phyloP scores from a whole-genome alignment of 1,284 basidiomycete genomes.

The Bjerkandera adusta region DNA sequence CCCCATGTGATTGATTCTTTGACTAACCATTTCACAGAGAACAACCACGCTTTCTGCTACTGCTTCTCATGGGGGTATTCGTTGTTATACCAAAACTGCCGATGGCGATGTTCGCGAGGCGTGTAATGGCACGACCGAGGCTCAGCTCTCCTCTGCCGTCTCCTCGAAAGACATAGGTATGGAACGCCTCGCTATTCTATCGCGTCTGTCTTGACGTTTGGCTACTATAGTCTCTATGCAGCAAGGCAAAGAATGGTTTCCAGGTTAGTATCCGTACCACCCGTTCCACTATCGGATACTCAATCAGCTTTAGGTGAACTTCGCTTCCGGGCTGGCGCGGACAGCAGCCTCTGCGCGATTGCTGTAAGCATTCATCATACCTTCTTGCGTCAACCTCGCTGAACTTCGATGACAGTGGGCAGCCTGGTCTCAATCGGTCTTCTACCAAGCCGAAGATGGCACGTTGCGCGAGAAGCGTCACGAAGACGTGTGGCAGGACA shows the following conservation, averaged over 20 bases:
- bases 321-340: slow-evolving; percentile 4
- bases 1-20: no score
- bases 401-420: slow-evolving; percentile 6
- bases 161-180: not conserved
- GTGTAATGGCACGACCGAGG: slow-evolving; percentile 6
- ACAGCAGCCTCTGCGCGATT: slow-evolving; percentile 9
- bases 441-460: slow-evolving; percentile 9
- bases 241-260: not conserved
- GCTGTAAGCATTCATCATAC: slow-evolving; percentile 1
- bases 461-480: slow-evolving; percentile 4
- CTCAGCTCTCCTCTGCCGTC: not conserved
- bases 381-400: not conserved
- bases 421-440: slow-evolving; percentile 4
- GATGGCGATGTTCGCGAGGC: slow-evolving; percentile 13
- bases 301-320: slow-evolving; percentile 2
- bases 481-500: slow-evolving; percentile 4
- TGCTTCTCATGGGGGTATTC: slow-evolving; percentile 2
- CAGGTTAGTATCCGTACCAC: not conserved
- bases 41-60: slow-evolving; percentile 7
- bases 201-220: no score
- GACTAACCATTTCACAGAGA: no score
- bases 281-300: no score
- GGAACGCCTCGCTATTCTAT: no score
- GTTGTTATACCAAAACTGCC: slow-evolving; percentile 11
- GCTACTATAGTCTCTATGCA: no score